These are phyloP conservation scores for Leucogyrophana mollusca DNA, from an alignment of 768 basidiomycete species.

Conservation along the genomic window DNA sequence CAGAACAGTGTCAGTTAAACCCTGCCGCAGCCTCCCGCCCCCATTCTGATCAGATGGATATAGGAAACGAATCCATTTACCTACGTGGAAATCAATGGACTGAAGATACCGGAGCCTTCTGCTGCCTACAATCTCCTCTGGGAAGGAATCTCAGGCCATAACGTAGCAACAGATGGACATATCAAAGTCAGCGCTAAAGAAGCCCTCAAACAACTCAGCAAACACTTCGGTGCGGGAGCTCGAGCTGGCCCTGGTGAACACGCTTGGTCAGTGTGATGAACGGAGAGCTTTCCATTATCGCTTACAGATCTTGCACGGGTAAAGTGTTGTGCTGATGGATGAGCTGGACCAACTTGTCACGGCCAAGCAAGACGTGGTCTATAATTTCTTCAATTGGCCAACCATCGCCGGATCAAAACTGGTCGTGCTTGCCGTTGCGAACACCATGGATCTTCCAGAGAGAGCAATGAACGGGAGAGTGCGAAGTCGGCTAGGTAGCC, in stretches of 20 bases:
- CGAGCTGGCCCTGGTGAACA: conserved; percentile 75
- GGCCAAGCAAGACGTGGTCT: conserved; percentile 95
- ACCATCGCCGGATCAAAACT: conserved; percentile 85
- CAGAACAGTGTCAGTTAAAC: conserved; percentile 61
- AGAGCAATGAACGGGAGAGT: conserved; percentile 91
- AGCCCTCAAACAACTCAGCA: conserved; percentile 74
- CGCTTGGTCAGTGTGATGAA: conserved; percentile 66
- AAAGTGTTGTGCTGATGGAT: conserved; percentile 95
- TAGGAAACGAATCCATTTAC: conserved; percentile 94
- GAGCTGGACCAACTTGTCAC: conserved; percentile 97
- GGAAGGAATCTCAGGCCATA: conserved; percentile 87
- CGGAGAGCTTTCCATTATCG: conserved; percentile 2
- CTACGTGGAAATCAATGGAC: conserved; percentile 97
- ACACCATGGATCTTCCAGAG: conserved; percentile 97
- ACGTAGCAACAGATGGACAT: conserved; percentile 59
- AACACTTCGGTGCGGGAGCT: conserved; percentile 69
- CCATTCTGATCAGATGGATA: not conserved
- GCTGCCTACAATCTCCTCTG: conserved; percentile 91
- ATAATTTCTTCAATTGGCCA: conserved; percentile 99
- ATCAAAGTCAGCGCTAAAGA: conserved; percentile 75
- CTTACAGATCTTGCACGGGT: conserved; percentile 6
- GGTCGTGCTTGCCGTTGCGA: conserved; percentile 95
- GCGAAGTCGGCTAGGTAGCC: conserved; percentile 82
- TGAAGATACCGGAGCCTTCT: conserved; percentile 89
- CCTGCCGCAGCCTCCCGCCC: not conserved